Conservation (phyloP, 495 filamentous ascomycete genomes). For the Bathelium albidoporum region DNA sequence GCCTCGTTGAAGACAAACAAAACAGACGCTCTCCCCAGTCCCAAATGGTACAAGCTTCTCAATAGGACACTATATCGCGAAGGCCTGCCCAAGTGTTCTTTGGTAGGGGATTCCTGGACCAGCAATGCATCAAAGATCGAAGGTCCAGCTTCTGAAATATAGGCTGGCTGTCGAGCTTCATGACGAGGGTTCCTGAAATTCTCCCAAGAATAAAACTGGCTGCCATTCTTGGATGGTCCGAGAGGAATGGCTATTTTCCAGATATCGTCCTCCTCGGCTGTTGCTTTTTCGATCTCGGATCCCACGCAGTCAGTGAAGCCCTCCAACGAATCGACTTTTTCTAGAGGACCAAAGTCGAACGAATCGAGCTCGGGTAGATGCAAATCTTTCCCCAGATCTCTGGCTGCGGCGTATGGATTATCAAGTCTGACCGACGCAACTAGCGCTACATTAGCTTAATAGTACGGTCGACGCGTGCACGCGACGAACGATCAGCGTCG, state of each 20-base stretch:
- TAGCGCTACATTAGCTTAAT: conserved; percentile 14
- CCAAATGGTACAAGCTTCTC: conserved; percentile 56
- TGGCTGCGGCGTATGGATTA: conserved; percentile 27
- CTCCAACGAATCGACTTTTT: conserved; percentile 17
- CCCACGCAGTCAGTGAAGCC: conserved; percentile 15
- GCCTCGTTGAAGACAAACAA: conserved; percentile 61
- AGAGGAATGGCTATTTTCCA: conserved; percentile 22
- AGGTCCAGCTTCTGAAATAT: conserved; percentile 70
- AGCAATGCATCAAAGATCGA: conserved; percentile 55
- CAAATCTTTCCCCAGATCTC: conserved; percentile 20
- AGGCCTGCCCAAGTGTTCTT: conserved; percentile 9
- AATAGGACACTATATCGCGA: conserved; percentile 39
- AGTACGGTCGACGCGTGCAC: conserved; percentile 8
- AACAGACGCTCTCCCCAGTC: conserved; percentile 69
- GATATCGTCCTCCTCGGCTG: conserved; percentile 22
- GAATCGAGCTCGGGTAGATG: conserved; percentile 22
- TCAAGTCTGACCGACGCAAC: conserved; percentile 23
- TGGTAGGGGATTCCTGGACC: not conserved
- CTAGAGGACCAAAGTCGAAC: conserved; percentile 22
- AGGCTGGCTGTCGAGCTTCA: conserved; percentile 42
- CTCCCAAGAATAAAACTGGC: conserved; percentile 50
- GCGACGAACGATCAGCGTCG: conserved; percentile 21
- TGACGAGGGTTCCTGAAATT: conserved; percentile 40
- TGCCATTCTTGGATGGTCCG: conserved; percentile 42
- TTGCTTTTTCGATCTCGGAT: not conserved